Evolutionary conservation across 106 monocot species (phyloP).

Genomic region (Platanthera zijinensis): DNA sequence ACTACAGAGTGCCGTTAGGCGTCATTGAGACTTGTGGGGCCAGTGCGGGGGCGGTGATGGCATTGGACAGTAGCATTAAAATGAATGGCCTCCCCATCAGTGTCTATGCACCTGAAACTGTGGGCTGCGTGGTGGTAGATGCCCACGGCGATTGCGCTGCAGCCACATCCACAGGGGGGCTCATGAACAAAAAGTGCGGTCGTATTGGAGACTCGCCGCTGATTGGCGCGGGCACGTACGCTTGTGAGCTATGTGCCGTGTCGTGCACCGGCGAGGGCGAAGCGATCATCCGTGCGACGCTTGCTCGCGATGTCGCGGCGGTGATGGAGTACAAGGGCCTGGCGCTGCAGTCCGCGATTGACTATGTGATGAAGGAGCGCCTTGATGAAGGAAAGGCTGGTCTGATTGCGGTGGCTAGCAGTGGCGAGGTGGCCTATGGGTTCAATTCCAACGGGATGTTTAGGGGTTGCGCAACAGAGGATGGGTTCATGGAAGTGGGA

Average conservation of each 20-base stretch:
- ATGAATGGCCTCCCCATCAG: conserved; percentile 94
- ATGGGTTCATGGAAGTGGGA: conserved; percentile 85
- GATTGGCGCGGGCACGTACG: conserved; percentile 90
- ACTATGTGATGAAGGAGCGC: conserved; percentile 52
- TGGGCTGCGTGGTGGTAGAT: conserved; percentile 89
- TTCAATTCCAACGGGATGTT: conserved; percentile 94
- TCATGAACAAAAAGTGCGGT: conserved; percentile 92
- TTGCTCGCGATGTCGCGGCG: conserved; percentile 87
- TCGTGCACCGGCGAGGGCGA: conserved; percentile 98
- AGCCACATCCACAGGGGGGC: conserved; percentile 87
- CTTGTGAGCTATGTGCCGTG: conserved; percentile 62
- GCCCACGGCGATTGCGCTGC: conserved; percentile 51
- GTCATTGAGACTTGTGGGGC: conserved; percentile 34
- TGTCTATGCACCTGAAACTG: conserved; percentile 90
- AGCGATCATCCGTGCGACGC: conserved; percentile 76
- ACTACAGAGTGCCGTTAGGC: conserved; percentile 66
- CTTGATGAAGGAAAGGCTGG: conserved; percentile 84
- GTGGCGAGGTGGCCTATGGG: conserved; percentile 73
- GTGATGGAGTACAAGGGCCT: conserved; percentile 92
- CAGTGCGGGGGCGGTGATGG: conserved; percentile 8
- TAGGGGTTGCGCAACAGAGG: conserved; percentile 62
- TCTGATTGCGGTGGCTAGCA: conserved; percentile 60
- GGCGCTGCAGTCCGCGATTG: conserved; percentile 61
- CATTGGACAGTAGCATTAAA: conserved; percentile 7
- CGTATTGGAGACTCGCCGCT: conserved; percentile 92